These are phyloP conservation scores for Pleoardoris graminearum DNA, from an alignment of 2,329 filamentous ascomycete genomes.

Conservation along the genomic window DNA sequence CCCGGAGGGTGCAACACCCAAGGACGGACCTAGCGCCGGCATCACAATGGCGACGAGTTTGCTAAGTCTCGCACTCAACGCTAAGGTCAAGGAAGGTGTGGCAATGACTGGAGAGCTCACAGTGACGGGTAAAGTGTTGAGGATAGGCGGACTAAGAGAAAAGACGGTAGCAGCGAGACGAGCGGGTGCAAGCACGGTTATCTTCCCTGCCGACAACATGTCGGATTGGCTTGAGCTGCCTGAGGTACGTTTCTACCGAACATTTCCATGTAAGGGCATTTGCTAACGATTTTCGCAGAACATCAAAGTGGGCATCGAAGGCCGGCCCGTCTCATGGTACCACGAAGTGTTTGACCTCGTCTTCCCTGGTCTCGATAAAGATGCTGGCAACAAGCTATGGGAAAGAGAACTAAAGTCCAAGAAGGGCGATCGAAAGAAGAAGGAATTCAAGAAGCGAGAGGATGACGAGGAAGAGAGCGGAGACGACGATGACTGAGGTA, in stretches of 20 bases:
- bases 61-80: constrained; percentile 80
- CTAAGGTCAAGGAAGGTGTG: constrained; percentile 77
- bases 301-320: constrained; percentile 95
- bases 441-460: constrained; percentile 42
- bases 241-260: constrained; percentile 65
- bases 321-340: constrained; percentile 91
- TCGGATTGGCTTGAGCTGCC: constrained; percentile 97
- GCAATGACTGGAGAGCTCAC: constrained; percentile 99
- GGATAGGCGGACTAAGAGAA: constrained; percentile 91
- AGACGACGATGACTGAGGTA: constrained; percentile 37
- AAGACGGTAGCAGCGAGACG: constrained; percentile 95
- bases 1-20: constrained; percentile 92
- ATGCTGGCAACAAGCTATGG: constrained; percentile 73
- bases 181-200: constrained; percentile 88
- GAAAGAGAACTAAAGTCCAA: constrained; percentile 59
- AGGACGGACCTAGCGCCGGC: constrained; percentile 79
- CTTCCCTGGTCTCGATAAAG: constrained; percentile 78
- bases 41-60: constrained; percentile 98
- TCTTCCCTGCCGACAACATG: constrained; percentile 94
- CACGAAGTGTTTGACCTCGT: constrained; percentile 88
- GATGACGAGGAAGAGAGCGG: constrained; percentile 51
- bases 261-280: background rate
- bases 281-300: constrained; percentile 63
- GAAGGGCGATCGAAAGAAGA: constrained; percentile 42
- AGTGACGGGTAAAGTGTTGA: constrained; percentile 91